A percentile compares a stretch with the other conserved stretches of the same genome.
These are phyloP conservation scores for Fusarium brevicatenulatum DNA, from an alignment of 2,329 filamentous ascomycete genomes.

Conservation along the genomic window DNA sequence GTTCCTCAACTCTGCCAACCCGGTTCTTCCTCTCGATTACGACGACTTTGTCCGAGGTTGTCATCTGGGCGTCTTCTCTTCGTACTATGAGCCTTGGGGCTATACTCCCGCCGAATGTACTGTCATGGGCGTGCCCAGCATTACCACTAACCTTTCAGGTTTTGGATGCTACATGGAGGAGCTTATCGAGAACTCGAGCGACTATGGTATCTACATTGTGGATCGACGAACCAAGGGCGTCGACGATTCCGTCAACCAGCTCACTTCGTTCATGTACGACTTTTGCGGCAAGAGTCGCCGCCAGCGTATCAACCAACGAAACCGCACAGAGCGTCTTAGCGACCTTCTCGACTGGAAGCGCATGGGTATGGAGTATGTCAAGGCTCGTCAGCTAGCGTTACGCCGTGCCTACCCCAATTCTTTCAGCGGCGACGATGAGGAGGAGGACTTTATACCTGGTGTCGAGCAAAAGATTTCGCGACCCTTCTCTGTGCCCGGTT, in stretches of 20 bases:
- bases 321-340: slow-evolving; percentile 92
- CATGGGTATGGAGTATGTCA: slow-evolving; percentile 99
- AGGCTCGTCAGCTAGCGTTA: slow-evolving; percentile 91
- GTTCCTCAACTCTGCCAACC: slow-evolving; percentile 95
- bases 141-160: slow-evolving; percentile 96
- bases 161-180: slow-evolving; percentile 99
- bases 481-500: slow-evolving; percentile 93
- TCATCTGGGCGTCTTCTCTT: slow-evolving; percentile 93
- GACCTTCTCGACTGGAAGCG: slow-evolving; percentile 98
- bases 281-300: slow-evolving; percentile 93
- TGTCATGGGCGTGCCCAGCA: slow-evolving; percentile 98
- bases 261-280: slow-evolving; percentile 88
- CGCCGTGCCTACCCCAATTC: slow-evolving; percentile 90
- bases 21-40: slow-evolving; percentile 94
- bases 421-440: slow-evolving; percentile 82
- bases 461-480: slow-evolving; percentile 95
- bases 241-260: slow-evolving; percentile 96
- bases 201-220: slow-evolving; percentile 99
- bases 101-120: slow-evolving; percentile 99
- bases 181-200: slow-evolving; percentile 95
- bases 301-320: slow-evolving; percentile 98
- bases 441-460: slow-evolving; percentile 89
- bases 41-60: slow-evolving; percentile 98
- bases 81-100: slow-evolving; percentile 99
- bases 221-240: slow-evolving; percentile 95